A percentile compares a stretch with the other conserved stretches of the same genome.
These are phyloP conservation scores for Eutrema salsugineum DNA, from an alignment of 441 rosid genomes.

Conservation along the genomic window DNA sequence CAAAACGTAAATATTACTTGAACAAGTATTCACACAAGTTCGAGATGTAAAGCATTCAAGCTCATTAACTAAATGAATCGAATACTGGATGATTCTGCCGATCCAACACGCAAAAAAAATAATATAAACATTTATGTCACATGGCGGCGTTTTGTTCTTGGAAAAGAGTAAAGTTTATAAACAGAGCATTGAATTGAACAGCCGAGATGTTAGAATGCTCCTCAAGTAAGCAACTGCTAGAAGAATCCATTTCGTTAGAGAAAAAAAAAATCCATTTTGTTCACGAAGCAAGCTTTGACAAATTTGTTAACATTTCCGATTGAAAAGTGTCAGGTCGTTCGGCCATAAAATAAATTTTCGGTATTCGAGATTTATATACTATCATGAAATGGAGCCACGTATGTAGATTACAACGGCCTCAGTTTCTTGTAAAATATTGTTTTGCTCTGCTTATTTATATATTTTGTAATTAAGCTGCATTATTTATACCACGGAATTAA, in stretches of 20 bases:
- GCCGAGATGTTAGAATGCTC: background rate
- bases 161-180: background rate
- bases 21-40: background rate
- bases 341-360: background rate
- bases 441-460: background rate
- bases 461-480: background rate
- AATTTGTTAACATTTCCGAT: background rate
- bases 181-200: background rate
- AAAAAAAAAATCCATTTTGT: too few relatives aligned
- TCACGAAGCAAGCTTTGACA: background rate
- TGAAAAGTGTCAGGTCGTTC: background rate
- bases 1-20: background rate
- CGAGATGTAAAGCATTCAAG: background rate
- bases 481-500: background rate
- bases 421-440: background rate
- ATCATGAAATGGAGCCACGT: background rate
- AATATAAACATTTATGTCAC: background rate
- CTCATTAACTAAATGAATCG: background rate
- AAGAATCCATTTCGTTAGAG: too few relatives aligned
- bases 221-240: too few relatives aligned
- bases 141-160: background rate
- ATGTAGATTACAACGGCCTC: too few relatives aligned
- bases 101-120: background rate
- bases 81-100: background rate
- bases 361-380: background rate